Evolutionary conservation across 1,139 yeast species (phyloP).

Genomic region (Torulaspora globosa): DNA sequence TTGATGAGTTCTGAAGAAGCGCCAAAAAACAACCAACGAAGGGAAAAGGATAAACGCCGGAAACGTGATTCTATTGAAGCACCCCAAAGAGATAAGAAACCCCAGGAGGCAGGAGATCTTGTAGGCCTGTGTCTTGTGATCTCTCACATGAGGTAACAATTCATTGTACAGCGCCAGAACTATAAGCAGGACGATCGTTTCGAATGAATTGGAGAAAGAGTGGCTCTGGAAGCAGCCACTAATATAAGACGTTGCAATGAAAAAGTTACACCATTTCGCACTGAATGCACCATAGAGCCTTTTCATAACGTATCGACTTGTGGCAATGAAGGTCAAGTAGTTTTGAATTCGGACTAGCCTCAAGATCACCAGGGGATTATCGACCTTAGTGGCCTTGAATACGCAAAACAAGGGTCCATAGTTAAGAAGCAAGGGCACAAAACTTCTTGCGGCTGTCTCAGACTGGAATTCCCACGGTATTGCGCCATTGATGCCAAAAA

Average conservation of each 20-base stretch:
- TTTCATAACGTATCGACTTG: conserved; percentile 26
- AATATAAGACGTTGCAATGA: conserved; percentile 72
- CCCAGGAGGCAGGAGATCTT: conserved; percentile 47
- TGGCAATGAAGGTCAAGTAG: conserved; percentile 43
- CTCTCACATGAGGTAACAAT: conserved; percentile 9
- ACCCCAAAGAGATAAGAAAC: conserved; percentile 54
- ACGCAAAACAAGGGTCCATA: conserved; percentile 58
- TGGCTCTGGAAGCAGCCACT: conserved; percentile 81
- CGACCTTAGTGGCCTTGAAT: conserved; percentile 17
- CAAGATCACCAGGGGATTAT: conserved; percentile 48
- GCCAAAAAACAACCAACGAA: conserved; percentile 41
- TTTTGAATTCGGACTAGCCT: conserved; percentile 56
- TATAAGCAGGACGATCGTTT: conserved; percentile 62
- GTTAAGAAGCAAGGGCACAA: conserved; percentile 59
- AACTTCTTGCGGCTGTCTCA: conserved; percentile 64
- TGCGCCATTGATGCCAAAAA: conserved; percentile 50
- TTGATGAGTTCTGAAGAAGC: conserved; percentile 28
- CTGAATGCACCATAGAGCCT: conserved; percentile 26
- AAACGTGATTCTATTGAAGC: conserved; percentile 82
- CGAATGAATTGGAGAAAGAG: conserved; percentile 82
- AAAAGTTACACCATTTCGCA: conserved; percentile 57
- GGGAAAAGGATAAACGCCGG: conserved; percentile 71
- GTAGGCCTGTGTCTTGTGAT: conserved; percentile 5
- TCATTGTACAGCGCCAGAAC: conserved; percentile 43
- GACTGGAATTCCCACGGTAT: conserved; percentile 82